These are phyloP conservation scores for Prunella vulgaris DNA, from an alignment of 257 asterid species.

Conservation along the genomic window DNA sequence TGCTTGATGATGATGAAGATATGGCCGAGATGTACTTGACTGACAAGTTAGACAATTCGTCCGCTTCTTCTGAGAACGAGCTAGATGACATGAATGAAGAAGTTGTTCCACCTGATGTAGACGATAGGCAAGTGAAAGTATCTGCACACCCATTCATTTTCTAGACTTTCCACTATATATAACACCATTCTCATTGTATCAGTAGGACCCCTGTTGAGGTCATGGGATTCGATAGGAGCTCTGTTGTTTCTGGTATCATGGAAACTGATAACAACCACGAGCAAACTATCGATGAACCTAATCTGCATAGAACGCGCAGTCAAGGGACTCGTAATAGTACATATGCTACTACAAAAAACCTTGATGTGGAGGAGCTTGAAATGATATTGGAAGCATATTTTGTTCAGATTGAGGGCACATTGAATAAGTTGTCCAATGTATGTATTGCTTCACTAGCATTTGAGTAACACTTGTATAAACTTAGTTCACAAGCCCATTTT, in stretches of 20 bases:
- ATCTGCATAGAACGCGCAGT: constrained; percentile 34
- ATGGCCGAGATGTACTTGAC: constrained; percentile 94
- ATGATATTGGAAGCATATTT: constrained; percentile 91
- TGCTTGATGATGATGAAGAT: constrained; percentile 82
- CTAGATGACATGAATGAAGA: constrained; percentile 41
- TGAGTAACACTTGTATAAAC: too few relatives aligned
- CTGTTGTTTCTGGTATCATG: neutral
- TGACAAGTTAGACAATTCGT: constrained; percentile 50
- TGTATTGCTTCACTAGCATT: constrained; percentile 7
- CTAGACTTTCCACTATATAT: neutral
- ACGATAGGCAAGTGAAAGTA: constrained; percentile 28
- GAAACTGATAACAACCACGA: constrained; percentile 21
- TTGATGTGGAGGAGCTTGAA: constrained; percentile 84
- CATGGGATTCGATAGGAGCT: constrained; percentile 20
- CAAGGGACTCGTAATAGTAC: constrained; percentile 38
- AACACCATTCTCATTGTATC: neutral
- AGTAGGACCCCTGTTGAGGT: constrained; percentile 29
- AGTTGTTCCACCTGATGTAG: constrained; percentile 31
- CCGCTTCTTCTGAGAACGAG: constrained; percentile 40
- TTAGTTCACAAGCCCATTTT: too few relatives aligned
- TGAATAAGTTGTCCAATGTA: constrained; percentile 70
- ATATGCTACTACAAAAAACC: constrained; percentile 36
- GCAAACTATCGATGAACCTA: constrained; percentile 24
- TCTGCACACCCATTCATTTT: neutral
- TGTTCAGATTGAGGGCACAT: constrained; percentile 74